Percentiles rank a stretch among this genome's conserved stretches.
phyloP scores from a whole-genome alignment of 2,329 filamentous ascomycete species.

The Corynespora cassiicola region DNA sequence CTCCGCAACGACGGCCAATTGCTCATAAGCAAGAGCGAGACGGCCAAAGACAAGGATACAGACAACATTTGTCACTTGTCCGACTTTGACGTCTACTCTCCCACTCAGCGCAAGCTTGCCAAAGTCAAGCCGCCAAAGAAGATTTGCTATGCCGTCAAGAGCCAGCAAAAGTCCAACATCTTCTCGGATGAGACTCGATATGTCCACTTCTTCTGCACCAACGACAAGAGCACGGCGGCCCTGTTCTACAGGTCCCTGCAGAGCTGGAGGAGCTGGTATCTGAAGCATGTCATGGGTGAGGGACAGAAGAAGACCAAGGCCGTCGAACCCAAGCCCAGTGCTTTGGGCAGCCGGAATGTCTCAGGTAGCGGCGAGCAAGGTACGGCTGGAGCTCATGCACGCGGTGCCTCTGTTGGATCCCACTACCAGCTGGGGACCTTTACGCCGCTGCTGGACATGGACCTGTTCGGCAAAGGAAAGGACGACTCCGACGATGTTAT shows the following conservation, averaged over 20 bases:
- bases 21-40: conserved; percentile 73
- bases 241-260: conserved; percentile 76
- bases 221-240: conserved; percentile 71
- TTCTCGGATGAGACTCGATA: conserved; percentile 85
- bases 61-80: conserved; percentile 81
- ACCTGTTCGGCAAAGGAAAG: conserved; percentile 59
- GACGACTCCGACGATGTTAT: conserved; percentile 31
- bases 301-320: conserved; percentile 50
- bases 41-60: conserved; percentile 73
- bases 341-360: conserved; percentile 5
- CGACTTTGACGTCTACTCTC: conserved; percentile 90
- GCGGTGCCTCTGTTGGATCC: conserved; percentile 52
- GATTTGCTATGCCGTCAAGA: conserved; percentile 87
- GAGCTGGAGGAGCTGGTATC: conserved; percentile 88
- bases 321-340: conserved; percentile 31
- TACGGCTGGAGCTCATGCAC: conserved; percentile 27
- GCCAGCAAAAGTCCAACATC: conserved; percentile 84
- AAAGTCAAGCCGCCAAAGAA: conserved; percentile 86
- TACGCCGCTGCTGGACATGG: conserved; percentile 70
- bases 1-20: conserved; percentile 77
- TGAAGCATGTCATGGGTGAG: conserved; percentile 74
- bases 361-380: conserved; percentile 21
- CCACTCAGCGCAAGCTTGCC: conserved; percentile 70
- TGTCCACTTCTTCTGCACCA: conserved; percentile 89
- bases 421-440: conserved; percentile 71